phyloP scores from a whole-genome alignment of 768 basidiomycete species.

The Mycena sanguinolenta region DNA sequence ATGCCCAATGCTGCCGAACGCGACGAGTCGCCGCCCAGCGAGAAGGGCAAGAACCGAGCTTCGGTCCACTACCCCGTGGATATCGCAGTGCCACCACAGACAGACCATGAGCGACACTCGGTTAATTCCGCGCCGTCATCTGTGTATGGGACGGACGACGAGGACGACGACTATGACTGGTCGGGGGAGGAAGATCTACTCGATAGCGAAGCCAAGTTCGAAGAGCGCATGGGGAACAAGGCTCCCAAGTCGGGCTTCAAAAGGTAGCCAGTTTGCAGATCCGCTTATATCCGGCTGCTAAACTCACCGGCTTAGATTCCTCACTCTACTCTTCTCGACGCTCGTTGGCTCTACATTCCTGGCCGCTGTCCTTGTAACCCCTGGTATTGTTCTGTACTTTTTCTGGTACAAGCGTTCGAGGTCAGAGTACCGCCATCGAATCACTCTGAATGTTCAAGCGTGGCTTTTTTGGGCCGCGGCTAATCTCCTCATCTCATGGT shows the following conservation, averaged over 20 bases:
- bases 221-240: constrained; percentile 67
- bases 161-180: constrained; percentile 81
- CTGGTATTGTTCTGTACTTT: constrained; percentile 75
- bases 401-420: constrained; percentile 77
- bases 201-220: constrained; percentile 77
- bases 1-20: constrained; percentile 33
- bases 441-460: constrained; percentile 76
- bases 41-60: constrained; percentile 46
- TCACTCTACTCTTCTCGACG: constrained; percentile 76
- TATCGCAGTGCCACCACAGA: constrained; percentile 47
- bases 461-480: constrained; percentile 89
- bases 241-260: constrained; percentile 57
- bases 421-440: constrained; percentile 66
- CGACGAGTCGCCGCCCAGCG: constrained; percentile 35
- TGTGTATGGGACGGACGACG: constrained; percentile 68
- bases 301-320: constrained; percentile 54
- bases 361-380: constrained; percentile 70
- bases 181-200: constrained; percentile 82
- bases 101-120: constrained; percentile 48
- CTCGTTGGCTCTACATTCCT: constrained; percentile 80
- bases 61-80: constrained; percentile 70
- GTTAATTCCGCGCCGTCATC: constrained; percentile 55
- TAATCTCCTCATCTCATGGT: constrained; percentile 85
- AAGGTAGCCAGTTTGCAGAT: constrained; percentile 57
- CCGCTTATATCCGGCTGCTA: neutral